Percentiles rank a stretch among this genome's conserved stretches.
These are phyloP conservation scores for Saturnispora halmiae DNA, from an alignment of 805 yeast genomes.

Conservation along the genomic window DNA sequence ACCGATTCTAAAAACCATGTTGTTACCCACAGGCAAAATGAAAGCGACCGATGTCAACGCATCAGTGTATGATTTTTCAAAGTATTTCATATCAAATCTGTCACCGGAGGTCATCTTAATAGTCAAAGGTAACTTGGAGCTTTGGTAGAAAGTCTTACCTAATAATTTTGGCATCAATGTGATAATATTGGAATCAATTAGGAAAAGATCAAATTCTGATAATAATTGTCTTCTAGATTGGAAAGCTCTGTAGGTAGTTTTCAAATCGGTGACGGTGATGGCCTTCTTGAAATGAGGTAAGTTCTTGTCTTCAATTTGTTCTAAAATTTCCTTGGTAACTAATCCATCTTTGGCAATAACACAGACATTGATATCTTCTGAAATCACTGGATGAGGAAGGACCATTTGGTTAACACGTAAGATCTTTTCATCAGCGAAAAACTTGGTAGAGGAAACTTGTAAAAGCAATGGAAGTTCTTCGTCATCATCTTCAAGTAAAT, in stretches of 20 bases:
- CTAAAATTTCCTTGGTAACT: slow-evolving; percentile 36
- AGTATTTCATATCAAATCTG: slow-evolving; percentile 35
- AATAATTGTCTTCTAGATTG: slow-evolving; percentile 77
- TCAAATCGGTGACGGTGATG: slow-evolving; percentile 64
- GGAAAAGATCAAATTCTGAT: slow-evolving; percentile 60
- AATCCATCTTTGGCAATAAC: slow-evolving; percentile 59
- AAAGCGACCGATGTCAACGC: slow-evolving; percentile 50
- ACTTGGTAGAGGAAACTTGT: slow-evolving; percentile 57
- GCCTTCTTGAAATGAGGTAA: slow-evolving; percentile 44
- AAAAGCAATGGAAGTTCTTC: slow-evolving; percentile 48
- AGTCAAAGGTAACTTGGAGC: slow-evolving; percentile 59
- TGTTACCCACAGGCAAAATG: slow-evolving; percentile 66
- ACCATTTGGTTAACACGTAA: slow-evolving; percentile 46
- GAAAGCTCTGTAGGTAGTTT: slow-evolving; percentile 77
- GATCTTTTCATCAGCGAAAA: slow-evolving; percentile 48
- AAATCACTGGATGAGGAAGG: slow-evolving; percentile 39
- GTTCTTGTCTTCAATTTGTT: slow-evolving; percentile 37
- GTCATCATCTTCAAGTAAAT: slow-evolving; percentile 54
- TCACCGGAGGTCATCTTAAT: slow-evolving; percentile 32
- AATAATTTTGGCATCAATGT: slow-evolving; percentile 73
- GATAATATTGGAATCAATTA: slow-evolving; percentile 77
- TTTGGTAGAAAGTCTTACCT: slow-evolving; percentile 67
- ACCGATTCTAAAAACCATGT: slow-evolving; percentile 61
- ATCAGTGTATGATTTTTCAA: slow-evolving; percentile 50
- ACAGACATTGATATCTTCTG: slow-evolving; percentile 41